These are phyloP conservation scores for Venturia oleaginea DNA, from an alignment of 2,329 filamentous ascomycete species.

Conservation along the genomic window DNA sequence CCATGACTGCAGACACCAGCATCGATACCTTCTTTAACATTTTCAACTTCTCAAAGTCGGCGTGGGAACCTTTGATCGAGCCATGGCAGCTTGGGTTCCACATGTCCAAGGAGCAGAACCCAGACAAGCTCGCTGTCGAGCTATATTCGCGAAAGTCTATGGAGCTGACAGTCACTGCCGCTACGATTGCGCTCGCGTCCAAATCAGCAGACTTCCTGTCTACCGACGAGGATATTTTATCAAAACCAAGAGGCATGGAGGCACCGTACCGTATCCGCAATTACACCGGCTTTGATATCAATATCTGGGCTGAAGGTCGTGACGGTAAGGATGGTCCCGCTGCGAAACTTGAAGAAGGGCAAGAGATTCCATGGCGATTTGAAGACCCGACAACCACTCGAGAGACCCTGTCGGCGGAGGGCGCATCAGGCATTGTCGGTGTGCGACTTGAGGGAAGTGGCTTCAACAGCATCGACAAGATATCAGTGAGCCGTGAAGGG, in stretches of 20 bases:
- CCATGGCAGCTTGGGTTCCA: slow-evolving; percentile 94
- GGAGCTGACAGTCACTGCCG: slow-evolving; percentile 85
- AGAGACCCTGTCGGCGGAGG: slow-evolving; percentile 81
- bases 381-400: slow-evolving; percentile 95
- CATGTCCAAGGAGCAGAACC: slow-evolving; percentile 66
- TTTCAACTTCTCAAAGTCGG: slow-evolving; percentile 98
- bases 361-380: slow-evolving; percentile 91
- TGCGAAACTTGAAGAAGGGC: slow-evolving; percentile 72
- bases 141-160: slow-evolving; percentile 82
- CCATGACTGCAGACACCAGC: slow-evolving; percentile 77
- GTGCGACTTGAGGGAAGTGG: slow-evolving; percentile 85
- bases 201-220: slow-evolving; percentile 89
- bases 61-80: slow-evolving; percentile 93
- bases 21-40: slow-evolving; percentile 93
- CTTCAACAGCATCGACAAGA: slow-evolving; percentile 81
- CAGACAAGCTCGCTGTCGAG: slow-evolving; percentile 74
- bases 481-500: slow-evolving; percentile 87
- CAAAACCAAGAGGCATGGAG: slow-evolving; percentile 84
- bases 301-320: slow-evolving; percentile 69
- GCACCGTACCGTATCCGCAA: slow-evolving; percentile 91
- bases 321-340: slow-evolving; percentile 61
- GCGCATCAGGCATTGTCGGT: slow-evolving; percentile 67
- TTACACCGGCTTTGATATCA: slow-evolving; percentile 86
- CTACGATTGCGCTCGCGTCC: slow-evolving; percentile 83
- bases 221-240: slow-evolving; percentile 80